phyloP scores from a whole-genome alignment of 2,329 filamentous ascomycete genomes.

The Aspergillus hiratsukae region DNA sequence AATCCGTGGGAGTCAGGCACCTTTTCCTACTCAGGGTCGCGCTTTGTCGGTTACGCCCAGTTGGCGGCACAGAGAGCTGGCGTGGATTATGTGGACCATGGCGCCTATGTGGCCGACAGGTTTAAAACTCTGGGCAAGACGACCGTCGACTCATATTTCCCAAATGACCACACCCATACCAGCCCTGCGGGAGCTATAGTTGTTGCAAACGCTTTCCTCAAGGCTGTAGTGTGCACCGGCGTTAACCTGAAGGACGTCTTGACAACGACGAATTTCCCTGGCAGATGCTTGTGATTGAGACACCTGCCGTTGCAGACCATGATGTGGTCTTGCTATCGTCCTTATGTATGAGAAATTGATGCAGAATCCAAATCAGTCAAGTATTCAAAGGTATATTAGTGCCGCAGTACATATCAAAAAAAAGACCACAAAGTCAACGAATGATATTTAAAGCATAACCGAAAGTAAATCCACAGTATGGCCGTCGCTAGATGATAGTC shows the following conservation, averaged over 20 bases:
- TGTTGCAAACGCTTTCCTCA: slow-evolving; percentile 56
- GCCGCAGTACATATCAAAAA: neutral
- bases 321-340: neutral
- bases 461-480: neutral
- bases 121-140: slow-evolving; percentile 49
- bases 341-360: neutral
- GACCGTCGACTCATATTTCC: slow-evolving; percentile 52
- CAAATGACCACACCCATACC: slow-evolving; percentile 61
- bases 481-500: neutral
- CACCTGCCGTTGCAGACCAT: neutral
- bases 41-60: slow-evolving; percentile 56
- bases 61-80: slow-evolving; percentile 43
- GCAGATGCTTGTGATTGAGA: slow-evolving; percentile 20
- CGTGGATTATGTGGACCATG: slow-evolving; percentile 57
- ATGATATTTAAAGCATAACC: neutral
- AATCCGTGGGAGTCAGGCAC: slow-evolving; percentile 58
- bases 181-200: slow-evolving; percentile 52
- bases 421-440: neutral
- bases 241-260: slow-evolving; percentile 39
- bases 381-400: neutral
- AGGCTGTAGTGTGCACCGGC: slow-evolving; percentile 50
- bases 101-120: slow-evolving; percentile 53
- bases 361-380: neutral
- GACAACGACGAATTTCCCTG: slow-evolving; percentile 25
- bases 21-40: slow-evolving; percentile 45